Evolutionary conservation across 768 basidiomycete species (phyloP), one percentile per base, ranked within the genome.

Genomic region (Collybia mongolica): DNA sequence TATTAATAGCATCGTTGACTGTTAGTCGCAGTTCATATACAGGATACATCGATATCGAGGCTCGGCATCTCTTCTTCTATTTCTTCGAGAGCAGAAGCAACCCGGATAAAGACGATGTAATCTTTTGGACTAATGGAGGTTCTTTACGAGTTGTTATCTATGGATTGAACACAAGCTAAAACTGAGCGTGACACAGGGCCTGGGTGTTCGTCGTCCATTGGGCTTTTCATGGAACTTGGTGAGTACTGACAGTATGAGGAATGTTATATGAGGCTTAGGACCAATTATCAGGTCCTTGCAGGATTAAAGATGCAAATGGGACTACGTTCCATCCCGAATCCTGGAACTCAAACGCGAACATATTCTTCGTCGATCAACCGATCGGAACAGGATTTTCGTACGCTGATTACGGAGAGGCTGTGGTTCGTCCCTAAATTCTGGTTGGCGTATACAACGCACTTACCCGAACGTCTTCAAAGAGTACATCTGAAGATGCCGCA

Each of bases 211-310:
- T 44, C 43, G 6, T n/a, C 43, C 23, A 28, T 44, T 2, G 43
- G 85, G 2, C 66, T 89, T 9, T 83, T 89, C 55, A 86, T 88
- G 85, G 87, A 88, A 63, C 70, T 78, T 51, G 88, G 87, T 59
- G 77, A 73, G 18, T 81, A 75, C 53, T 66, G 12, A 42, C 39
- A 20, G 6, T 17, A 5, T 23, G 15, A 5, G 38, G 17, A 37
- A 39, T 22, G 23, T 36, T 24, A 37, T 19, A 39, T 28, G 14
- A 1, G 15, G 18, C 37, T 17, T 14, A n/a, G 37, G n/a, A n/a
- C n/a, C n/a, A 3, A 39, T 14, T 2, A 11, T 6, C 7, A 82
- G 84, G 87, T 17, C 90, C 90, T 0, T 93, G 90, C 63, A 75
- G 80, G 37, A 75, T 89, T 14, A 67, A 73, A 8, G 72, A 73